Evolutionary conservation across 2,329 filamentous ascomycete genomes (phyloP), one percentile per base, ranked within the genome.

Genomic region (Herpotrichia juniperi): DNA sequence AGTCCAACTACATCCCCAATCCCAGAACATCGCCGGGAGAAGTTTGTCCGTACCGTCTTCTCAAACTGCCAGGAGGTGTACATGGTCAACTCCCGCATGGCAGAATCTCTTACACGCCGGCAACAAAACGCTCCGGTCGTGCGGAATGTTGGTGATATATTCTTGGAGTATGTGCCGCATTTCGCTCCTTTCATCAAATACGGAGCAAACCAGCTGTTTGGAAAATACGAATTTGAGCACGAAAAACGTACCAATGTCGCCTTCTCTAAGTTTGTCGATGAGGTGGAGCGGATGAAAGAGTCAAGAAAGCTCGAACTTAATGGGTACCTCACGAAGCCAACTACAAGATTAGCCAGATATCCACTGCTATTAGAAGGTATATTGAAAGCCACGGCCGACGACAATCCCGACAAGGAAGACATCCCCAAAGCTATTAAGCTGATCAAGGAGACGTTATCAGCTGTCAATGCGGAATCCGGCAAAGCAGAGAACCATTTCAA

Each of bases 401-500:
- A 87, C 50, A 96, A 89, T 61, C 87, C 91, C 1, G 94, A 99
- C 71, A 93, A 90, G 76, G 86, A 91, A 61, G 92, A 97, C 68
- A 90, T 99, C 57, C 94, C 93, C 1, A 91, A 91, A 73, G 94
- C 94, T 7, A 85, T 97, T 62, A 84, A 81, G 24, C 83, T 91
- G 73, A 97, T 99, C 76, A 88, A 91, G 65, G 90, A 93, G 61
- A 88, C 96, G 62, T 78, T 99, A 44, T 89, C 86, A 46, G 85
- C 90, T 58, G 94, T 99, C 69, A 99, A 99, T 68, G 84, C 90
- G 12, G 94, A 97, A 74, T 96, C 92, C 61, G 94, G 94, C 64
- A 97, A 96, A 78, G 92, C 94, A 0, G 94, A 99, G 75, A 99
- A 99, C 71, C 89, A 94, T 46, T 97, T 96, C 81, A 97, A 97